These are phyloP conservation scores for Quercus tomentella DNA, from an alignment of 331 rosid genomes.

Conservation along the genomic window DNA sequence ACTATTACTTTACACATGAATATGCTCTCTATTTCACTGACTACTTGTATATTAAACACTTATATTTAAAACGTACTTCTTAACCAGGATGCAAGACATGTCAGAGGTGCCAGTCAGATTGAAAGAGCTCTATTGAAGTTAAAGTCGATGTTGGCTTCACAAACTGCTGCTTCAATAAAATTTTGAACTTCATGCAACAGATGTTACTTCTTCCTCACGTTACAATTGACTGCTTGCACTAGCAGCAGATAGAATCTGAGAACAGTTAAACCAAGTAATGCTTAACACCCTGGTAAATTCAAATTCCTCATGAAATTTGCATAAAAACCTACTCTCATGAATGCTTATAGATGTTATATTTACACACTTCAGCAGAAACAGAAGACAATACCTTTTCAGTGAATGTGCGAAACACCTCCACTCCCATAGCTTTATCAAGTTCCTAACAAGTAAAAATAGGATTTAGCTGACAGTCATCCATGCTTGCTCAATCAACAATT, in stretches of 20 bases:
- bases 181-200: not conserved
- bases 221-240: constrained; percentile 12
- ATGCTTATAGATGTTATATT: not conserved
- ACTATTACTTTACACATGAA: too few relatives aligned
- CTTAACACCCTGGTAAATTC: not conserved
- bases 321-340: not conserved
- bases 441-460: constrained; percentile 37
- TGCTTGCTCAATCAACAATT: not conserved
- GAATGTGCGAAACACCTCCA: constrained; percentile 44
- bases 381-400: constrained; percentile 51
- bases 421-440: constrained; percentile 66
- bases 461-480: constrained; percentile 7
- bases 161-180: not conserved
- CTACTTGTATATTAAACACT: not conserved
- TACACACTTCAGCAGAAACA: constrained; percentile 7
- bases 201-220: constrained; percentile 1
- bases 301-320: constrained; percentile 3
- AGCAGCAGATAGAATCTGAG: constrained; percentile 55
- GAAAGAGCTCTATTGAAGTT: not conserved
- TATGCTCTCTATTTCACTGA: too few relatives aligned
- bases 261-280: constrained; percentile 1
- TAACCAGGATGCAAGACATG: not conserved
- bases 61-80: not conserved
- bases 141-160: not conserved
- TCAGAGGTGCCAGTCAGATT: not conserved